These are phyloP conservation scores for Lagenaria siceraria DNA, from an alignment of 306 rosid genomes.

Conservation along the genomic window DNA sequence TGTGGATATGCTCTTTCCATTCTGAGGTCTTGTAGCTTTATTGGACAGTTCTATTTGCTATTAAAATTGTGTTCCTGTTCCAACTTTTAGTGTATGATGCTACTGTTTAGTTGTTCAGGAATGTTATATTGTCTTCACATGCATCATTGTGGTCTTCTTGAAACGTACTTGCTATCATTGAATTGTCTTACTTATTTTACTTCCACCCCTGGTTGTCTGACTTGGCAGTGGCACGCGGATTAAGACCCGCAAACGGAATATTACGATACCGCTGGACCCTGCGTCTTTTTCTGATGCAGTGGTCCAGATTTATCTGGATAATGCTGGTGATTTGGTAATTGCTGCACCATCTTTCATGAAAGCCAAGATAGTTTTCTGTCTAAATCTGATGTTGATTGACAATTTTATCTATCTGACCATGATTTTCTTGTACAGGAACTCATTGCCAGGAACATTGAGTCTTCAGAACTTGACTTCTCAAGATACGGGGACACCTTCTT, in stretches of 20 bases:
- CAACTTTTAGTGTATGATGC: not conserved
- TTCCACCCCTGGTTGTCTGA: not conserved
- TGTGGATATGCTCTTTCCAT: not conserved
- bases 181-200: not conserved
- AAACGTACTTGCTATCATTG: not conserved
- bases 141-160: not conserved
- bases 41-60: not conserved
- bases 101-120: not conserved
- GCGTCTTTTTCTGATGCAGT: slow-evolving; percentile 99
- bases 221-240: slow-evolving; percentile 97
- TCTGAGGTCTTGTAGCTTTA: not conserved
- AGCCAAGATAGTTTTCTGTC: not conserved
- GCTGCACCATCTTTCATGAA: slow-evolving; percentile 1
- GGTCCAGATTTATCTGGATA: slow-evolving; percentile 99
- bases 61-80: not conserved
- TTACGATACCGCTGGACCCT: slow-evolving; percentile 99
- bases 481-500: slow-evolving; percentile 99
- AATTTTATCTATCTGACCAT: slow-evolving; percentile 3
- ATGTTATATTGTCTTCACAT: not conserved
- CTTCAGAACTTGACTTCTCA: slow-evolving; percentile 88
- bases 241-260: slow-evolving; percentile 99
- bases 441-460: slow-evolving; percentile 73
- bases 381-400: not conserved
- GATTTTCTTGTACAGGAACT: slow-evolving; percentile 51
- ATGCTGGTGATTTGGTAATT: slow-evolving; percentile 99